A percentile compares a stretch with the other conserved stretches of the same genome.
These are phyloP conservation scores for Cryptococcus sp. DNA, from an alignment of 1,284 basidiomycete species.

Conservation along the genomic window DNA sequence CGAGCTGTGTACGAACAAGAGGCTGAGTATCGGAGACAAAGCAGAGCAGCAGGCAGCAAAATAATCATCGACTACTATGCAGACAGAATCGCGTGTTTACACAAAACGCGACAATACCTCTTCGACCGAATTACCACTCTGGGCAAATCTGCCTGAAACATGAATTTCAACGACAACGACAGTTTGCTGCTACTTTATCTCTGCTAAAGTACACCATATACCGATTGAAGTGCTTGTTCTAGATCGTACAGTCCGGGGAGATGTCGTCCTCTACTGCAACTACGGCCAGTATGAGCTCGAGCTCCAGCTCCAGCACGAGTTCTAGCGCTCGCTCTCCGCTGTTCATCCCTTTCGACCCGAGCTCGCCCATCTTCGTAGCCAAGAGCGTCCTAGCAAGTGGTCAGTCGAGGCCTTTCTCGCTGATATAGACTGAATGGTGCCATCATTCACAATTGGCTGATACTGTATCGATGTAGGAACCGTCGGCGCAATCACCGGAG, in stretches of 20 bases:
- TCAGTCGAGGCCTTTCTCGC: slow-evolving; percentile 9
- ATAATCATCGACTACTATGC: no score
- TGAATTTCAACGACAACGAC: neutral
- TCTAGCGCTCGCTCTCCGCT: no score
- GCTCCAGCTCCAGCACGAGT: neutral
- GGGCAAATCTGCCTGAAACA: slow-evolving; percentile 7
- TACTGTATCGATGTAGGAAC: slow-evolving; percentile 16
- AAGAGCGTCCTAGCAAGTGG: slow-evolving; percentile 32
- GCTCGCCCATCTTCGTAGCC: slow-evolving; percentile 38
- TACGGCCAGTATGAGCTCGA: neutral
- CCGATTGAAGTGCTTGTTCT: no score
- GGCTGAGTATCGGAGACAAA: no score
- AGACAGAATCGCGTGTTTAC: slow-evolving; percentile 3
- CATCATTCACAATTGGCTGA: neutral
- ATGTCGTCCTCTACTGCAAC: slow-evolving; percentile 8
- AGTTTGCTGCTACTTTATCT: no score
- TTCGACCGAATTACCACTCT: slow-evolving; percentile 6
- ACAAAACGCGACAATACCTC: neutral
- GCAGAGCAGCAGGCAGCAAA: no score
- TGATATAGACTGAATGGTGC: neutral
- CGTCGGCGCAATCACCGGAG: slow-evolving; percentile 39
- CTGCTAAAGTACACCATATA: no score
- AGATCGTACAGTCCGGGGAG: no score
- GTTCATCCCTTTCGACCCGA: slow-evolving; percentile 33
- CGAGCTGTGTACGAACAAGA: no score